Evolutionary conservation across 352 stramenopile species (phyloP).

Genomic region (Pythium biforme): DNA sequence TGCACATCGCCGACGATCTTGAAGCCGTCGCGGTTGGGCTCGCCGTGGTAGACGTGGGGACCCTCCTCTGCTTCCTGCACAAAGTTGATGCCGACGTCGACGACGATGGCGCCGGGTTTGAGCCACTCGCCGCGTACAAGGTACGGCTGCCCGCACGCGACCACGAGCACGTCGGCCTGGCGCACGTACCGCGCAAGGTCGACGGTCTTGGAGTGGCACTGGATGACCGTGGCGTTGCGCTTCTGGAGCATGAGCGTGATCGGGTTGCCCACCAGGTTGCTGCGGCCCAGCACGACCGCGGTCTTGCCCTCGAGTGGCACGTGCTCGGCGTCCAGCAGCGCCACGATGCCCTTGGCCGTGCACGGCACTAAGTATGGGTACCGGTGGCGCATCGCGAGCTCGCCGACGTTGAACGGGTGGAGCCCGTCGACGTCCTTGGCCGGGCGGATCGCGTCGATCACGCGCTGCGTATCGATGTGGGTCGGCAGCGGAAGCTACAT

Average conservation of each 20-base stretch:
- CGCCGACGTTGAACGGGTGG: constrained; percentile 96
- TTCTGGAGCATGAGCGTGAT: constrained; percentile 95
- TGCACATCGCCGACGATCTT: constrained; percentile 97
- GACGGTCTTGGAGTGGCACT: constrained; percentile 95
- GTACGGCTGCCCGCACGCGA: constrained; percentile 93
- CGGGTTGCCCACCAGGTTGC: constrained; percentile 97
- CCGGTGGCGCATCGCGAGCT: constrained; percentile 84
- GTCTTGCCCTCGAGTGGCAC: constrained; percentile 92
- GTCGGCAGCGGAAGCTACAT: constrained; percentile 91
- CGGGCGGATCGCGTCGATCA: constrained; percentile 92
- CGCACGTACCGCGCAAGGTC: constrained; percentile 88
- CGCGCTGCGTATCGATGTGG: constrained; percentile 91
- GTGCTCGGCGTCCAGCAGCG: constrained; percentile 90
- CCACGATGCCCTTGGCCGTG: constrained; percentile 97
- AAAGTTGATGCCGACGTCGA: constrained; percentile 99
- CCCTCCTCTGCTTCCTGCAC: constrained; percentile 64
- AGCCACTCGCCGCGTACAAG: constrained; percentile 96
- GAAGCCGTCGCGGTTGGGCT: constrained; percentile 84
- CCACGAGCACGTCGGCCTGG: constrained; percentile 97
- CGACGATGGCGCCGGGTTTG: constrained; percentile 95
- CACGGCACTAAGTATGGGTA: constrained; percentile 93
- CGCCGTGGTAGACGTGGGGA: constrained; percentile 42
- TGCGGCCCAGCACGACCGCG: constrained; percentile 96
- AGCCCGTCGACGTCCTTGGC: constrained; percentile 99
- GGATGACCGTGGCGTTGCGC: constrained; percentile 96